These are phyloP conservation scores for Butyriboletus appendiculatus DNA, from an alignment of 1,284 basidiomycete genomes.

Conservation along the genomic window DNA sequence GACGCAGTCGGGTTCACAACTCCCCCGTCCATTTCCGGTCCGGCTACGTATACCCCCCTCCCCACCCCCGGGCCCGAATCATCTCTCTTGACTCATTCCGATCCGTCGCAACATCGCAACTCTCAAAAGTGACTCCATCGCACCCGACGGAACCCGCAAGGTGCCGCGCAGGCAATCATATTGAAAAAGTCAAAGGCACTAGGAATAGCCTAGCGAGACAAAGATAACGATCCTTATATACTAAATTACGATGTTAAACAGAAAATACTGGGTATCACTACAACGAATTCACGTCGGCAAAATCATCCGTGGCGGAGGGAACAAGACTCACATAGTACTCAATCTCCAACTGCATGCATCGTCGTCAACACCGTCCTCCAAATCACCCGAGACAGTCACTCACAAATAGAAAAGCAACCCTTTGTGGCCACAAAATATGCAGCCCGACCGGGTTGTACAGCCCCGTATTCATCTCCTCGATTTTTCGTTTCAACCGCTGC, in stretches of 20 bases:
- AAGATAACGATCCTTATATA: background rate
- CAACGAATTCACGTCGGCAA: conserved; percentile 1
- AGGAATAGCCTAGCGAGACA: conserved; percentile 5
- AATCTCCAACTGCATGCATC: conserved; percentile 61
- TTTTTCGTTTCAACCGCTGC: conserved; percentile 57
- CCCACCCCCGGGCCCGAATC: background rate
- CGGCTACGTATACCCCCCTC: too few species aligned
- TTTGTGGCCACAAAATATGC: conserved; percentile 78
- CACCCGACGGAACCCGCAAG: too few species aligned
- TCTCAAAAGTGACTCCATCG: too few species aligned
- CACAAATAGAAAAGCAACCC: conserved; percentile 84
- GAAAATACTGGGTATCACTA: conserved; percentile 26
- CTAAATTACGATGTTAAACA: background rate
- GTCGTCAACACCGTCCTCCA: conserved; percentile 1
- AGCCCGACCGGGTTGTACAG: conserved; percentile 81
- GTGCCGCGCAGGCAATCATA: too few species aligned
- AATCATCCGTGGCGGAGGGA: background rate
- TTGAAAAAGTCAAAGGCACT: background rate
- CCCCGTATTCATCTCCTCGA: conserved; percentile 65
- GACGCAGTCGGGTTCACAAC: background rate
- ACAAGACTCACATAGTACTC: conserved; percentile 66
- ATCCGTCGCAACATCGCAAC: too few species aligned
- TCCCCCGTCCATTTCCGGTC: background rate
- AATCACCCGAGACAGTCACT: conserved; percentile 37
- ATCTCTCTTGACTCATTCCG: background rate